Evolutionary conservation across 2,329 filamentous ascomycete species (phyloP), one percentile per base, ranked within the genome.

Genomic region (Penicillium psychrosexuale): DNA sequence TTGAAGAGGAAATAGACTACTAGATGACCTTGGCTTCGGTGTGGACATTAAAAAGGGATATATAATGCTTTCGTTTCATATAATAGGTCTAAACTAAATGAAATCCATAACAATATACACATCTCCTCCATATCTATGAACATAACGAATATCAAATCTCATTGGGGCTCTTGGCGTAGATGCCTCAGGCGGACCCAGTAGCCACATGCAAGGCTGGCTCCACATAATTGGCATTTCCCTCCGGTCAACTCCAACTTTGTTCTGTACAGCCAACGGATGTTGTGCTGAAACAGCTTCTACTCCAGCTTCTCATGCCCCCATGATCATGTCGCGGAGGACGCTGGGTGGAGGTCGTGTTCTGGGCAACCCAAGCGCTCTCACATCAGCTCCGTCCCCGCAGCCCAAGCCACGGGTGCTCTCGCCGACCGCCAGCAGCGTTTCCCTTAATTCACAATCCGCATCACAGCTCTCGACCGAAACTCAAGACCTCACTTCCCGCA

Each of bases 281-380:
- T 56, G 59, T 51, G 55, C 56, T 59, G 55, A 65, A 59, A 49
- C 49, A 48, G 54, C 37, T 57, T 47, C 19, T 39, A 42, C 24
- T 48, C 17, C 62, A 51, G 40, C 55, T 63, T 67, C 66, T 61
- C 72, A 73, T 73, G 70, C 65, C 65, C 62, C 65, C 62, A 64
- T 76, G 73, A 75, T 66, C 73, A 96, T 96, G 91, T 88, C 91
- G 67, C 83, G 83, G 74, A 86, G 90, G 79, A 92, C 89, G 80
- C 83, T 97, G 73, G 93, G 93, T 75, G 92, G 93, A 76, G 93
- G 93, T 73, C 86, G 93, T 78, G 87, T 97, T 69, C 80, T 97
- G 67, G 93, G 93, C 68, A 95, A 83, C 77, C 91, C 90, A 67
- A 91, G 88, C 75, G 86, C 88, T 67, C 84, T 96, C 67, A 88